phyloP scores from a whole-genome alignment of 257 asterid species.

The Voacanga thouarsii region DNA sequence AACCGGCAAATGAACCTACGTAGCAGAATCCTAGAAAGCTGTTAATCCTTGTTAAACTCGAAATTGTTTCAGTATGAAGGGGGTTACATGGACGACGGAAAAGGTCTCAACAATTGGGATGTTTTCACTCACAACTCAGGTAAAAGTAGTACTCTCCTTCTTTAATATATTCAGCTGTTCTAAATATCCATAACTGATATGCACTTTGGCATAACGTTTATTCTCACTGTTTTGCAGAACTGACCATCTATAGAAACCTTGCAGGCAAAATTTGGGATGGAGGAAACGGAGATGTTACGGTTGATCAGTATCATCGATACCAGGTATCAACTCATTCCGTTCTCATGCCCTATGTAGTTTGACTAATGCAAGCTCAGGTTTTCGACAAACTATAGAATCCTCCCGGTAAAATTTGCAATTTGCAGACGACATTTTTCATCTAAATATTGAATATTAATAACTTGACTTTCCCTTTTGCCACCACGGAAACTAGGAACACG shows the following conservation, averaged over 20 bases:
- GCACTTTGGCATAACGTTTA: not conserved
- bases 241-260: not conserved
- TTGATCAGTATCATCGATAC: slow-evolving; percentile 39
- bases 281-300: slow-evolving; percentile 41
- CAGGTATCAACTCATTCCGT: slow-evolving; percentile 17
- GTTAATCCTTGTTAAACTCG: too few relatives aligned
- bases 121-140: slow-evolving; percentile 34
- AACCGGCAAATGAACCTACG: too few relatives aligned
- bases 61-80: slow-evolving; percentile 39
- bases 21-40: too few relatives aligned
- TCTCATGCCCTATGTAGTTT: not conserved
- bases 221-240: not conserved
- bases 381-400: too few relatives aligned
- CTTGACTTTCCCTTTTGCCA: not conserved
- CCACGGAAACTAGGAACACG: slow-evolving; percentile 40
- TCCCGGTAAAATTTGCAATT: too few relatives aligned
- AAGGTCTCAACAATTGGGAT: slow-evolving; percentile 37
- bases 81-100: slow-evolving; percentile 19
- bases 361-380: too few relatives aligned
- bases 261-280: slow-evolving; percentile 13
- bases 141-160: slow-evolving; percentile 9
- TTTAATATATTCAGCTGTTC: too few relatives aligned
- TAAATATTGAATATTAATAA: not conserved
- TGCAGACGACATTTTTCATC: too few relatives aligned
- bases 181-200: too few relatives aligned